phyloP scores from a whole-genome alignment of 306 rosid genomes.

The Lathyrus tuberosus region DNA sequence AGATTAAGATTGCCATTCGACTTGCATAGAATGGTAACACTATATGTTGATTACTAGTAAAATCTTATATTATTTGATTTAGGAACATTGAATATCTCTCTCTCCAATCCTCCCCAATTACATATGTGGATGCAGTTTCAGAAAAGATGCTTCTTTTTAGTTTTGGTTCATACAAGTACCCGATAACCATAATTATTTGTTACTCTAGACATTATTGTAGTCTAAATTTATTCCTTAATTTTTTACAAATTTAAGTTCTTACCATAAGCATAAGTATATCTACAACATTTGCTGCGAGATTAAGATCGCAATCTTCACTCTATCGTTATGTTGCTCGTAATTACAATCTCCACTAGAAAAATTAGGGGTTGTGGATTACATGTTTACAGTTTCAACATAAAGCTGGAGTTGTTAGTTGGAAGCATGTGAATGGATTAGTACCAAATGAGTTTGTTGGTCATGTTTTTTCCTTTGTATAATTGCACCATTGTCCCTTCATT shows the following conservation, averaged over 20 bases:
- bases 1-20: constrained; percentile 76
- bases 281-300: constrained; percentile 11
- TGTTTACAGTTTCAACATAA: no score
- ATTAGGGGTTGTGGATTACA: no score
- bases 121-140: constrained; percentile 25
- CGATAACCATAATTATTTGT: constrained; percentile 8
- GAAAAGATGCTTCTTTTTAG: constrained; percentile 24
- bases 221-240: constrained; percentile 9
- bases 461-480: no score
- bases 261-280: background rate
- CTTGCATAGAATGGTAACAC: constrained; percentile 66
- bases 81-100: constrained; percentile 32
- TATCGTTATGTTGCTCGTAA: constrained; percentile 5
- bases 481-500: no score
- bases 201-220: background rate
- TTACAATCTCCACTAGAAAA: background rate
- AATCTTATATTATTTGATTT: constrained; percentile 33
- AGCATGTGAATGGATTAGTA: no score
- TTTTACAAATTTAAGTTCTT: background rate
- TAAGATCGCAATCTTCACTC: background rate
- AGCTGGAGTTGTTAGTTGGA: no score
- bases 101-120: background rate
- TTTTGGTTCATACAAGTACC: background rate
- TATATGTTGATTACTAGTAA: constrained; percentile 58
- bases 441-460: no score